Evolutionary conservation across 2,329 filamentous ascomycete genomes (phyloP), one percentile per base, ranked within the genome.

Genomic region (Leptographium galeiforme): DNA sequence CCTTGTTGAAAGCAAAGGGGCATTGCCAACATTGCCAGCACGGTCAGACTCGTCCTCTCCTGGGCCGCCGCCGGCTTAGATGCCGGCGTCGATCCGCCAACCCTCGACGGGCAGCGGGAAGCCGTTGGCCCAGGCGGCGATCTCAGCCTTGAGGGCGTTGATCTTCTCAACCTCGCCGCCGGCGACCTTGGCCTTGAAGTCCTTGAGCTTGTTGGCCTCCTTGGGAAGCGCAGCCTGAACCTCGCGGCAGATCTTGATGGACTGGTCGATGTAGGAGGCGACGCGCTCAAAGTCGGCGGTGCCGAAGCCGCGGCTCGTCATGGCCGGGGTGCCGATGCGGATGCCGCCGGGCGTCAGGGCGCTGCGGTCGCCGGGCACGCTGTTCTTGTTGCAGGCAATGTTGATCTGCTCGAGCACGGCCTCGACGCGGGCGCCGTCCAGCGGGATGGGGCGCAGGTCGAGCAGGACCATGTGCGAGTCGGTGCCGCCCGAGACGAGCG

Each of bases 311-410:
- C 93, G 86, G 64, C 82, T 89, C 55, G 90, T 95, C 93, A 98
- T 98, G 69, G 93, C 93, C 48, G 93, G 93, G 0, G 90, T 93
- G 66, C 93, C 93, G 64, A 98, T 95, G 62, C 93, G 89, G 70
- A 98, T 84, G 76, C 93, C 93, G 66, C 84, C 89, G 53, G 93
- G 93, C 59, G 89, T 95, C 61, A 98, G 81, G 49, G 93, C 93
- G 55, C 88, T 95, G 79, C 95, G 96, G 79, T 98, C 93, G 59
- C 93, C 93, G 43, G 93, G 93, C 56, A 95, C 93, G 57, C 88
- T 85, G 82, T 98, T 98, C 84, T 98, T 98, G 84, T 98, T 98
- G 81, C 89, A 95, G 58, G 93, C 90, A 70, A 98, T 95, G 78
- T 95, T 95, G 73, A 96, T 93, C 70, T 94, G 87, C 77, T 98